Percentiles rank a stretch among this genome's conserved stretches.
Evolutionary conservation across 2,329 filamentous ascomycete genomes (phyloP).

Genomic region (Escovopsis weberi): DNA sequence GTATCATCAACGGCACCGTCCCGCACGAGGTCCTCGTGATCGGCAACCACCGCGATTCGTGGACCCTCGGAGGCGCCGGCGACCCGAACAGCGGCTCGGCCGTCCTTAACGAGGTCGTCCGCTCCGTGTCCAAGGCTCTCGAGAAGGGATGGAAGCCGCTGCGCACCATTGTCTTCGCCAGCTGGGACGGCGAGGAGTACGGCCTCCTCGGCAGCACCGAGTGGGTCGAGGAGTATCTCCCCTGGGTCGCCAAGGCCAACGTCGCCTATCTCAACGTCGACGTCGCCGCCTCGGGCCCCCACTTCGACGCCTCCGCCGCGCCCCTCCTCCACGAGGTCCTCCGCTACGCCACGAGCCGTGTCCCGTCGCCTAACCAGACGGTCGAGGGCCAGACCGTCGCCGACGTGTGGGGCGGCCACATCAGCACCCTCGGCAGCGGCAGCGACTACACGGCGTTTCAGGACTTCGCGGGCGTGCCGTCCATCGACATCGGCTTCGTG

Average conservation of each 20-base stretch:
- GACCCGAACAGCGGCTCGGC: conserved; percentile 77
- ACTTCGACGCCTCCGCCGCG: conserved; percentile 52
- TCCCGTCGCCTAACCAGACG: conserved; percentile 65
- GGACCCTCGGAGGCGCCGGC: conserved; percentile 71
- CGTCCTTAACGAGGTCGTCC: conserved; percentile 62
- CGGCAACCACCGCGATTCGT: conserved; percentile 86
- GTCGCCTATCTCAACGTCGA: conserved; percentile 83
- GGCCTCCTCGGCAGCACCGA: conserved; percentile 77
- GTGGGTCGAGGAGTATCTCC: conserved; percentile 82
- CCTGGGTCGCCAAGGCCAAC: conserved; percentile 59
- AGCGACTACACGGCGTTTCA: conserved; percentile 66
- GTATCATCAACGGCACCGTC: conserved; percentile 77
- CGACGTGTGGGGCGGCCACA: conserved; percentile 50
- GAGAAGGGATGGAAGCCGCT: conserved; percentile 46
- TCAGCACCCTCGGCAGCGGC: conserved; percentile 54
- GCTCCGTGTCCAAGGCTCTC: conserved; percentile 58
- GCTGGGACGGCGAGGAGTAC: conserved; percentile 76
- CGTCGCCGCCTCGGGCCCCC: conserved; percentile 50
- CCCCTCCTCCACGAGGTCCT: conserved; percentile 64
- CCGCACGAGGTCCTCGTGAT: conserved; percentile 75
- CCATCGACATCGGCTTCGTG: conserved; percentile 48
- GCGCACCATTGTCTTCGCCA: conserved; percentile 81
- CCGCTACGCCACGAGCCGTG: conserved; percentile 46
- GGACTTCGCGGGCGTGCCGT: conserved; percentile 53
- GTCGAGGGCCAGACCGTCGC: conserved; percentile 54